These are phyloP conservation scores for Selaginella tamariscina DNA, from an alignment of 75 land plant species.

Conservation along the genomic window DNA sequence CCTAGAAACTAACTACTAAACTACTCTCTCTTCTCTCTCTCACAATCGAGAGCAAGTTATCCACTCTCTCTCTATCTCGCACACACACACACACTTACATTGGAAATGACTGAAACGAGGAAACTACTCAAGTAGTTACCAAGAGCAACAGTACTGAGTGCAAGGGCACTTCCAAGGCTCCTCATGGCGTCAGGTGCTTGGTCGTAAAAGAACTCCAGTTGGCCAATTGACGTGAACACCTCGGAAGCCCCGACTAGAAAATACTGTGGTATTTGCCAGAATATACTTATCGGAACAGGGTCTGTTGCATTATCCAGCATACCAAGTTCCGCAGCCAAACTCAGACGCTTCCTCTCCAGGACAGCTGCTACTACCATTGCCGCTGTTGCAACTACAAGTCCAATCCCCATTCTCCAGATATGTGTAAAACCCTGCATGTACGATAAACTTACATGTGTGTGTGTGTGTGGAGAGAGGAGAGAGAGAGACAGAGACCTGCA, in stretches of 20 bases:
- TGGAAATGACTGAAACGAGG: no score
- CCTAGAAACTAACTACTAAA: no score
- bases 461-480: no score
- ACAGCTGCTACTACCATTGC: constrained; percentile 53
- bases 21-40: no score
- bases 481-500: no score
- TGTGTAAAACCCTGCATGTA: constrained; percentile 39
- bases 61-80: no score
- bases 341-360: constrained; percentile 41
- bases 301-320: background rate
- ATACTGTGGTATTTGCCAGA: constrained; percentile 25
- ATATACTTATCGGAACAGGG: constrained; percentile 11
- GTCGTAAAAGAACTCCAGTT: constrained; percentile 20
- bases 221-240: constrained; percentile 19
- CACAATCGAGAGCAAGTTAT: no score
- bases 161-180: background rate
- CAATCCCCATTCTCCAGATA: constrained; percentile 47
- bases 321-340: background rate
- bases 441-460: no score
- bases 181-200: constrained; percentile 14
- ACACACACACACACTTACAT: no score
- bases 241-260: constrained; percentile 14
- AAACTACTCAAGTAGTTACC: background rate
- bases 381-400: constrained; percentile 37
- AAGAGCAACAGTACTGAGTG: background rate